Evolutionary conservation across 805 yeast species (phyloP).

Genomic region (Zygosaccharomyces bailii): DNA sequence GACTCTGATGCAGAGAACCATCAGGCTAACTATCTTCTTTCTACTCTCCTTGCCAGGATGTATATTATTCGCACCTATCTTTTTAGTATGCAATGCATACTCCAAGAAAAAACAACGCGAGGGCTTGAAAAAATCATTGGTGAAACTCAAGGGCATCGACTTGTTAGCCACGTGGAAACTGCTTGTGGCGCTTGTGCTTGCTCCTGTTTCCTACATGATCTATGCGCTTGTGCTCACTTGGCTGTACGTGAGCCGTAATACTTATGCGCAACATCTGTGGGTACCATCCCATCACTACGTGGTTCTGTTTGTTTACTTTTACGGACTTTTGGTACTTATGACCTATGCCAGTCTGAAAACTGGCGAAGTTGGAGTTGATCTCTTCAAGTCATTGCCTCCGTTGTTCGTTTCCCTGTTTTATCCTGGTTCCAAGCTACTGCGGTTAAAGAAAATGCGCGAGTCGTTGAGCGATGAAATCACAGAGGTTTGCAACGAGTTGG

Average conservation of each 20-base stretch:
- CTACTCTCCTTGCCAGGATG: constrained; percentile 79
- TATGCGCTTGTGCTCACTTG: constrained; percentile 54
- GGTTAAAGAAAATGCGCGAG: constrained; percentile 57
- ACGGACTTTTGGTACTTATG: constrained; percentile 60
- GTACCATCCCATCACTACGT: constrained; percentile 24
- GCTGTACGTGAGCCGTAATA: constrained; percentile 32
- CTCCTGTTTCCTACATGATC: constrained; percentile 76
- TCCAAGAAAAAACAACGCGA: constrained; percentile 67
- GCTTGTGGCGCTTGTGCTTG: constrained; percentile 74
- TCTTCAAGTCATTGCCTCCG: constrained; percentile 77
- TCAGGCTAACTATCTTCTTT: constrained; percentile 50
- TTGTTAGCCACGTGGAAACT: constrained; percentile 96
- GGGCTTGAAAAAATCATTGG: constrained; percentile 88
- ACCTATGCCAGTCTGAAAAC: constrained; percentile 83
- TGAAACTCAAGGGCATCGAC: constrained; percentile 84
- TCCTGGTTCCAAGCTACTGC: constrained; percentile 41
- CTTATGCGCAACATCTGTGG: constrained; percentile 35
- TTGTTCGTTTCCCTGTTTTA: constrained; percentile 44
- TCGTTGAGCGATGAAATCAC: constrained; percentile 70
- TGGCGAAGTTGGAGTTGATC: constrained; percentile 89
- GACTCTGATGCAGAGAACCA: constrained; percentile 50
- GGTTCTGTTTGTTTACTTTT: constrained; percentile 43
- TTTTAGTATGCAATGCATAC: constrained; percentile 64
- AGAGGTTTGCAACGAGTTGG: constrained; percentile 72
- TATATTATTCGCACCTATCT: constrained; percentile 79